These are phyloP conservation scores for Pseudogymnoascus sp. DNA, from an alignment of 2,329 filamentous ascomycete genomes.

Conservation along the genomic window DNA sequence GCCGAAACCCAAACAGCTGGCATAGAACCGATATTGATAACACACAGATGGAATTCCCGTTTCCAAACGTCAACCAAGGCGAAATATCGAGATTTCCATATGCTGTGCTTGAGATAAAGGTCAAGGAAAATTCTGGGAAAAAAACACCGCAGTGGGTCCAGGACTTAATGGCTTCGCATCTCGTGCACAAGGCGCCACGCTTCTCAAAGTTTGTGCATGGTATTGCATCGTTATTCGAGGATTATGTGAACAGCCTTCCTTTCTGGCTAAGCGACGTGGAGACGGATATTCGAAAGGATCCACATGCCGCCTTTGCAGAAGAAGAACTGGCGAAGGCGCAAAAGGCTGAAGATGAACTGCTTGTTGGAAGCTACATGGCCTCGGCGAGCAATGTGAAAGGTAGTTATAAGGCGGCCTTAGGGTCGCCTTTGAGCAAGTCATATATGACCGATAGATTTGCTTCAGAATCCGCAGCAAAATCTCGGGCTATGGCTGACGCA, in stretches of 20 bases:
- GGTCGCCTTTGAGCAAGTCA: constrained; percentile 62
- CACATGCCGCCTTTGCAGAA: constrained; percentile 80
- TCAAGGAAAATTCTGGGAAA: constrained; percentile 56
- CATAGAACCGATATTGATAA: constrained; percentile 86
- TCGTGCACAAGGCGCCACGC: constrained; percentile 79
- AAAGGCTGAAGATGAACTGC: constrained; percentile 76
- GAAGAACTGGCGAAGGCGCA: constrained; percentile 79
- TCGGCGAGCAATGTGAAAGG: constrained; percentile 32
- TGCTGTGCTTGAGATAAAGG: constrained; percentile 86
- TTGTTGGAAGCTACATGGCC: constrained; percentile 80
- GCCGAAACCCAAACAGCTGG: constrained; percentile 82
- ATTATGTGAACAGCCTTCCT: constrained; percentile 90
- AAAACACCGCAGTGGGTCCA: constrained; percentile 80
- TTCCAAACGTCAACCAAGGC: constrained; percentile 77
- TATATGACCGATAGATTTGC: constrained; percentile 50
- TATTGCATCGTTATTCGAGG: constrained; percentile 83
- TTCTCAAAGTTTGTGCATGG: constrained; percentile 98
- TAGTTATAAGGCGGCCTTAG: constrained; percentile 51
- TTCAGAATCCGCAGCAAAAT: constrained; percentile 33
- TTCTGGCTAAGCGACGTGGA: constrained; percentile 94
- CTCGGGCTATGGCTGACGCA: constrained; percentile 21
- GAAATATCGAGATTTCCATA: constrained; percentile 89
- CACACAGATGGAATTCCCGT: constrained; percentile 75
- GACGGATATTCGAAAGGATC: constrained; percentile 88
- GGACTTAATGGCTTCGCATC: constrained; percentile 85